These are phyloP conservation scores for Daldinia concentrica DNA, from an alignment of 495 filamentous ascomycete genomes.

Conservation along the genomic window DNA sequence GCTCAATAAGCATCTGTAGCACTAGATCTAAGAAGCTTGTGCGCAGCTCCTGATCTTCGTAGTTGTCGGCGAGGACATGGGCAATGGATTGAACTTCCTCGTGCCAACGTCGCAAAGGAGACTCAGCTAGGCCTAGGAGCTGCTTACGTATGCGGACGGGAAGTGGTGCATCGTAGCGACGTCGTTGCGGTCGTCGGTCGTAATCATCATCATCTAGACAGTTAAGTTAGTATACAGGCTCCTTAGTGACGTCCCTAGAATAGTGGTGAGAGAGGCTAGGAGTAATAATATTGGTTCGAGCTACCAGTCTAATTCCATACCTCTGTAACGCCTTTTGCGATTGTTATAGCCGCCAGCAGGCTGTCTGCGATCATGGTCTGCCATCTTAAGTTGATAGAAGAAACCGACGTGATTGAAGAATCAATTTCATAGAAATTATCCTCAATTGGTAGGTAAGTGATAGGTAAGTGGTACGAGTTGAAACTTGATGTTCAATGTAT, in stretches of 20 bases:
- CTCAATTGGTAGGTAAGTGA: constrained; percentile 10
- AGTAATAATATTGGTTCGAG: constrained; percentile 16
- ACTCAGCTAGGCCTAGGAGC: constrained; percentile 85
- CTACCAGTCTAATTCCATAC: constrained; percentile 47
- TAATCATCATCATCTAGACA: constrained; percentile 71
- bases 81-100: constrained; percentile 83
- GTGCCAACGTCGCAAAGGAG: constrained; percentile 78
- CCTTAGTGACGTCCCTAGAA: constrained; percentile 5
- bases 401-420: constrained; percentile 9
- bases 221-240: constrained; percentile 18
- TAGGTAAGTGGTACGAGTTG: constrained; percentile 1
- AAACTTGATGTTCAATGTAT: background rate
- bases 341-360: constrained; percentile 64
- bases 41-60: constrained; percentile 75
- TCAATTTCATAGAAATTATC: constrained; percentile 6
- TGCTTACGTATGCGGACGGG: constrained; percentile 80
- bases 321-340: constrained; percentile 70
- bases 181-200: constrained; percentile 76
- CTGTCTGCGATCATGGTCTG: constrained; percentile 74
- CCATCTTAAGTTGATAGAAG: constrained; percentile 60
- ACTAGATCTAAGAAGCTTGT: constrained; percentile 74
- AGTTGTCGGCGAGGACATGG: constrained; percentile 77
- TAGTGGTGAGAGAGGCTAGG: constrained; percentile 5
- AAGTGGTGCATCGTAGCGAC: constrained; percentile 81
- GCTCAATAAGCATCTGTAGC: constrained; percentile 82